These are phyloP conservation scores for Juglanconis oblonga DNA, from an alignment of 2,329 filamentous ascomycete genomes.

Conservation along the genomic window DNA sequence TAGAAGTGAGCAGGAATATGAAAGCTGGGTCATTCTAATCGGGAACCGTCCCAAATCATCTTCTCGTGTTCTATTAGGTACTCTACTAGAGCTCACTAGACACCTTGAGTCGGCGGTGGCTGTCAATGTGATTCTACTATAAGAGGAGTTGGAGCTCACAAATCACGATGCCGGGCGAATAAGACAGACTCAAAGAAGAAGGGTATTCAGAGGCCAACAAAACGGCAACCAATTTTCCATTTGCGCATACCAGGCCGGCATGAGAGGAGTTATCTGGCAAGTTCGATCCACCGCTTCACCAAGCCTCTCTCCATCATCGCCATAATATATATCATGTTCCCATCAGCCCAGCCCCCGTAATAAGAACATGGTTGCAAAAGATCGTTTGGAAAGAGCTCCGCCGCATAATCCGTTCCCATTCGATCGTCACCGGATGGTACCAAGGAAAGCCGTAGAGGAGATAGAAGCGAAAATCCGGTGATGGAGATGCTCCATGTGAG, in stretches of 20 bases:
- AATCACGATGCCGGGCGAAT: not conserved
- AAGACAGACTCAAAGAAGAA: not conserved
- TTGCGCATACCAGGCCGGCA: not conserved
- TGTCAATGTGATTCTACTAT: too few species aligned
- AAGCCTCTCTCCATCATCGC: not conserved
- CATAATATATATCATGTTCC: not conserved
- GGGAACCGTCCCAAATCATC: too few species aligned
- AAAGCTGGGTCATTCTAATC: too few species aligned
- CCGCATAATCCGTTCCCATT: not conserved
- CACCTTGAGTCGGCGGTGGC: not conserved
- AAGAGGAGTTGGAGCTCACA: not conserved
- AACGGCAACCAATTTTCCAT: not conserved
- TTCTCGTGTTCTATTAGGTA: too few species aligned
- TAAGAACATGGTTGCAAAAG: not conserved
- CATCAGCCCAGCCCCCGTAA: not conserved
- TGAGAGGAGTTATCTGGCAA: not conserved
- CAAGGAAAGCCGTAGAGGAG: not conserved
- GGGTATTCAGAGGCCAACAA: not conserved
- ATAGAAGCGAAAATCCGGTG: not conserved
- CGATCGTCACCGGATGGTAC: not conserved
- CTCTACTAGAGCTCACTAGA: too few species aligned
- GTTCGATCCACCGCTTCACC: not conserved
- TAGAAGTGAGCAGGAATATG: too few species aligned
- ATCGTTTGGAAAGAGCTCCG: not conserved
- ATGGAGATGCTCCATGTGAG: not conserved